Conservation (phyloP, 169 alveolate genomes). For the Plasmodium fragile region DNA sequence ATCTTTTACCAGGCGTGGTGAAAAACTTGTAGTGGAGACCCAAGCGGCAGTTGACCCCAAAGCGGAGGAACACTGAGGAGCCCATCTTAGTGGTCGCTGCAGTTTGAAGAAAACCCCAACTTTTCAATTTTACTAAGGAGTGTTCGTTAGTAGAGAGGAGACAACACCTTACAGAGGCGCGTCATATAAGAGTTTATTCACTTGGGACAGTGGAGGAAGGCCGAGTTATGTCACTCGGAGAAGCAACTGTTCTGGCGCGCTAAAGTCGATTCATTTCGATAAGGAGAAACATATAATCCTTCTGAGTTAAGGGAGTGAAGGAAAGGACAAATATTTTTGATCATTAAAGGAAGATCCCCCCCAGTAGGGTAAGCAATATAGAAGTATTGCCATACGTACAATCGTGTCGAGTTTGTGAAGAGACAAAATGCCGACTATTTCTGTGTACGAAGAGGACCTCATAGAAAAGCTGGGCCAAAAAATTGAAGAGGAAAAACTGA, state of each 20-base stretch:
- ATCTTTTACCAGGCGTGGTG: neutral
- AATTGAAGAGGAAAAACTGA: conserved; percentile 93
- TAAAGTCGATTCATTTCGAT: neutral
- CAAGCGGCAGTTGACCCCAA: neutral
- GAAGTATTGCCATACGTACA: neutral
- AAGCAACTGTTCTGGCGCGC: neutral
- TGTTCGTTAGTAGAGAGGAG: neutral
- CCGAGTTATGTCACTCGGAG: neutral
- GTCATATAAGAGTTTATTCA: neutral
- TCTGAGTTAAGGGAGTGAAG: neutral
- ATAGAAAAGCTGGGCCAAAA: conserved; percentile 79
- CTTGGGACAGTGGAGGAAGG: neutral
- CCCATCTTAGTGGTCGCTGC: neutral
- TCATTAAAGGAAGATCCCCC: neutral
- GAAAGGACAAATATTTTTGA: neutral
- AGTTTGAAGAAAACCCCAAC: neutral
- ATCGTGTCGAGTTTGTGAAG: neutral
- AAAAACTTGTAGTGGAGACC: neutral
- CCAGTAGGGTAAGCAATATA: neutral
- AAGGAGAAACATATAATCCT: neutral
- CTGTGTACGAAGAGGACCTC: conserved; percentile 84
- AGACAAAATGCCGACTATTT: conserved; percentile 88
- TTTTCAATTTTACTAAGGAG: neutral
- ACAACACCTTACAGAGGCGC: neutral
- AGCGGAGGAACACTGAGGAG: neutral